These are phyloP conservation scores for Macroventuria anomochaeta DNA, from an alignment of 2,329 filamentous ascomycete genomes.

Conservation along the genomic window DNA sequence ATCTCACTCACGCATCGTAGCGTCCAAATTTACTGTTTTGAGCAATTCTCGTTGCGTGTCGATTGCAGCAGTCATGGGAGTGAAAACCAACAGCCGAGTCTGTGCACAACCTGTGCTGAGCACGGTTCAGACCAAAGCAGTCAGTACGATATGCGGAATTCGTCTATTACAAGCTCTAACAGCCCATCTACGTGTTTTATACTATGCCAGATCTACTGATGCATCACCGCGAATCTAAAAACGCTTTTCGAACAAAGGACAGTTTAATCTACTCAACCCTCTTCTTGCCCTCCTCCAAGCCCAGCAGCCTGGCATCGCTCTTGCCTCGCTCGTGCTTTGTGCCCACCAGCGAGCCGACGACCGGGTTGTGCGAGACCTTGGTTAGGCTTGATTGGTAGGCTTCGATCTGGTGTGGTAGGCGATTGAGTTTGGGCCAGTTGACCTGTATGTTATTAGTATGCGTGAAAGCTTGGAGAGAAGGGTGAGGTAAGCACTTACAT, in stretches of 20 bases:
- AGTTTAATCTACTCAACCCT: constrained; percentile 74
- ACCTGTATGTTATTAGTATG: constrained; percentile 64
- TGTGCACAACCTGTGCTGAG: no score
- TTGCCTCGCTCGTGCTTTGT: constrained; percentile 77
- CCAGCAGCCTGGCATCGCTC: constrained; percentile 81
- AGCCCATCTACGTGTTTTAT: constrained; percentile 6
- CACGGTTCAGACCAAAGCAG: no score
- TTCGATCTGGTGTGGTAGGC: constrained; percentile 82
- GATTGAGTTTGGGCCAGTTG: constrained; percentile 97
- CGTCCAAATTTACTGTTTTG: no score
- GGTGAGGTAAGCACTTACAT: constrained; percentile 68
- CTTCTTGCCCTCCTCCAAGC: constrained; percentile 97
- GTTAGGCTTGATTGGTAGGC: constrained; percentile 86
- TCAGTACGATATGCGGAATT: neutral
- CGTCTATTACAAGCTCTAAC: neutral
- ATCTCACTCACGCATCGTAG: no score
- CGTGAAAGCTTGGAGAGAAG: neutral
- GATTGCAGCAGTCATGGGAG: no score
- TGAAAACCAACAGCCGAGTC: no score
- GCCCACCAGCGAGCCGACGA: constrained; percentile 76
- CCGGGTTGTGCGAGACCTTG: constrained; percentile 79
- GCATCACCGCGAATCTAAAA: neutral
- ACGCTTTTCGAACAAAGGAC: constrained; percentile 3
- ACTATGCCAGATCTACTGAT: constrained; percentile 1
- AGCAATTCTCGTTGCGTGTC: no score